Conservation (phyloP, 2,329 filamentous ascomycete species). For the Pseudogymnoascus sp. region DNA sequence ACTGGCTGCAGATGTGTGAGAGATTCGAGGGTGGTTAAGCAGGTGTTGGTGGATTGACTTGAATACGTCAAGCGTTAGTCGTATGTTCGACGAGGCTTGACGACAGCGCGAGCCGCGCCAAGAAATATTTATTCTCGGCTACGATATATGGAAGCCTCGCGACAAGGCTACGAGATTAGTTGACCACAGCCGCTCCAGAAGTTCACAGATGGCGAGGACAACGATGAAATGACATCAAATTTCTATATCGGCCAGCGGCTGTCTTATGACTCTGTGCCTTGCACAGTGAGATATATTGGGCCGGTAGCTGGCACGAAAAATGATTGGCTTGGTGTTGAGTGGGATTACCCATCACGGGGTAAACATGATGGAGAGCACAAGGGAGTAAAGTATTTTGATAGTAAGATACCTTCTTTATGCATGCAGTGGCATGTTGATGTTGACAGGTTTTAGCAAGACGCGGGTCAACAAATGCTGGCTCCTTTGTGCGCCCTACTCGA, state of each 20-base stretch:
- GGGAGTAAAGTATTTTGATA: slow-evolving; percentile 72
- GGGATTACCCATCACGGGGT: slow-evolving; percentile 79
- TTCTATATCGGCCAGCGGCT: slow-evolving; percentile 61
- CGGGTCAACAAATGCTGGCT: slow-evolving; percentile 62
- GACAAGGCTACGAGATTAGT: slow-evolving; percentile 5
- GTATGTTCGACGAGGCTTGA: not conserved
- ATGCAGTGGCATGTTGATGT: slow-evolving; percentile 1
- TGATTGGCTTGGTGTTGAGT: slow-evolving; percentile 89
- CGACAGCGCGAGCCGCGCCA: not conserved
- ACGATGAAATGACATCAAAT: slow-evolving; percentile 15
- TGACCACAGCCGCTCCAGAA: not conserved
- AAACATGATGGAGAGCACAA: slow-evolving; percentile 85
- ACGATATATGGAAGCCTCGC: not conserved
- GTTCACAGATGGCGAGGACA: not conserved
- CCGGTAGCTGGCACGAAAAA: slow-evolving; percentile 65
- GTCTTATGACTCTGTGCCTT: slow-evolving; percentile 67
- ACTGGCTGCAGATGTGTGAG: not conserved
- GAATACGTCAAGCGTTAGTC: not conserved
- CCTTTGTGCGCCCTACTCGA: slow-evolving; percentile 75
- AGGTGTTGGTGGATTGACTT: not conserved
- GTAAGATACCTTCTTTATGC: slow-evolving; percentile 38
- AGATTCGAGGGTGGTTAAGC: not conserved
- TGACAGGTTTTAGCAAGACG: slow-evolving; percentile 40
- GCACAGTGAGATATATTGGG: slow-evolving; percentile 80
- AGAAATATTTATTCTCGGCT: slow-evolving; percentile 7